Percentiles rank a stretch among this genome's conserved stretches.
phyloP scores from a whole-genome alignment of 106 monocot genomes.

The Triglochin maritima region DNA sequence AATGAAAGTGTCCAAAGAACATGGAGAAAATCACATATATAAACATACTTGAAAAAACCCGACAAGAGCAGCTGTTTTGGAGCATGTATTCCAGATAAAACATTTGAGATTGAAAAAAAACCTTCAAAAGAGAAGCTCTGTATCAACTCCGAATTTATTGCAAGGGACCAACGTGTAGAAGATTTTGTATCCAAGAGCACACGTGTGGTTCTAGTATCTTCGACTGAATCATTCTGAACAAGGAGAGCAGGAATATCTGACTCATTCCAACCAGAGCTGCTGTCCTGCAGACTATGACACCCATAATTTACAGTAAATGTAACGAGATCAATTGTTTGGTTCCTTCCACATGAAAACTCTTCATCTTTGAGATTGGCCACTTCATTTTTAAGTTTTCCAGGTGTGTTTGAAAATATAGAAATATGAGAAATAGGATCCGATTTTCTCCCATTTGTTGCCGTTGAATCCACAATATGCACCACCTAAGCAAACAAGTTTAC shows the following conservation, averaged over 20 bases:
- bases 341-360: constrained; percentile 54
- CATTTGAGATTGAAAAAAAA: constrained; percentile 5
- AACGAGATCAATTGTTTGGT: constrained; percentile 52
- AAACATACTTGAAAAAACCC: not conserved
- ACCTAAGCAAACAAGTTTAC: constrained; percentile 33
- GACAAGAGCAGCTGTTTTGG: not conserved
- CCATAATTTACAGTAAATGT: constrained; percentile 62
- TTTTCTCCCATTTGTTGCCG: constrained; percentile 24
- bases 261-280: constrained; percentile 42
- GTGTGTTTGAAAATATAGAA: constrained; percentile 68
- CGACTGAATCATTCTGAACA: constrained; percentile 50
- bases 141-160: constrained; percentile 65
- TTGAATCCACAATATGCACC: constrained; percentile 86
- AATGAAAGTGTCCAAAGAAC: not conserved
- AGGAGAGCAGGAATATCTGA: constrained; percentile 54
- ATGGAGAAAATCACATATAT: not conserved
- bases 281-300: constrained; percentile 53
- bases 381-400: constrained; percentile 66
- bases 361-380: constrained; percentile 47
- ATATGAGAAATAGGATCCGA: constrained; percentile 41
- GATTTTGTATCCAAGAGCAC: constrained; percentile 59
- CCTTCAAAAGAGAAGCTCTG: constrained; percentile 68
- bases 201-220: constrained; percentile 43
- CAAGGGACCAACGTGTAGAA: constrained; percentile 75
- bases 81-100: not conserved